phyloP scores from a whole-genome alignment of 768 basidiomycete genomes.

The Stropharia rugosoannulata region DNA sequence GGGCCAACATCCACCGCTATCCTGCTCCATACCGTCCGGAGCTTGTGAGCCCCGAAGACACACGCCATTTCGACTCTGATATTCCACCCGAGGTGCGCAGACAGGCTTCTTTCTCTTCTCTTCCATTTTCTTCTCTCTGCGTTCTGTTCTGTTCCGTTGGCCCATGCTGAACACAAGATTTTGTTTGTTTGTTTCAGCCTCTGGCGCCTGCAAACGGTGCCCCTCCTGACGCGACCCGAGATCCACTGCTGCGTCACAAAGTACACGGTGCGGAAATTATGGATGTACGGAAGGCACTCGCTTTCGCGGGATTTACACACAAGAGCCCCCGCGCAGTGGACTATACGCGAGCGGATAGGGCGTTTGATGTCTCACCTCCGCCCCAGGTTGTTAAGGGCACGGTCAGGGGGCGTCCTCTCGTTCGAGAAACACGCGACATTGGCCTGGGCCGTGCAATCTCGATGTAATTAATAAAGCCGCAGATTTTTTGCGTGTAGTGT shows the following conservation, averaged over 20 bases:
- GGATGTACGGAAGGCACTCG: conserved; percentile 86
- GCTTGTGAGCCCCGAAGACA: conserved; percentile 79
- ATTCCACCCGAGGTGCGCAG: conserved; percentile 82
- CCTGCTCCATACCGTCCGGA: conserved; percentile 90
- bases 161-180: conserved; percentile 14
- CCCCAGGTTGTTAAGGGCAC: conserved; percentile 44
- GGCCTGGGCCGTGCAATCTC: conserved; percentile 83
- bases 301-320: conserved; percentile 91
- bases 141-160: conserved; percentile 21
- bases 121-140: conserved; percentile 13
- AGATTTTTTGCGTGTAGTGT: conserved; percentile 4
- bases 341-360: conserved; percentile 74
- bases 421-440: conserved; percentile 60
- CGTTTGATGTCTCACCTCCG: conserved; percentile 59
- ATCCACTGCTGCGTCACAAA: conserved; percentile 85
- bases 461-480: conserved; percentile 47
- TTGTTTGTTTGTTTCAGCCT: conserved; percentile 55
- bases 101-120: conserved; percentile 4
- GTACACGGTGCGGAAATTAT: conserved; percentile 85
- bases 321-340: conserved; percentile 81
- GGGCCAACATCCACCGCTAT: conserved; percentile 80
- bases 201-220: conserved; percentile 88
- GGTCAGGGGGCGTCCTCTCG: conserved; percentile 62
- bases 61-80: conserved; percentile 92
- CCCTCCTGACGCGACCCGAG: conserved; percentile 80